These are phyloP conservation scores for Colletotrichum acutatum DNA, from an alignment of 2,329 filamentous ascomycete species.

Conservation along the genomic window DNA sequence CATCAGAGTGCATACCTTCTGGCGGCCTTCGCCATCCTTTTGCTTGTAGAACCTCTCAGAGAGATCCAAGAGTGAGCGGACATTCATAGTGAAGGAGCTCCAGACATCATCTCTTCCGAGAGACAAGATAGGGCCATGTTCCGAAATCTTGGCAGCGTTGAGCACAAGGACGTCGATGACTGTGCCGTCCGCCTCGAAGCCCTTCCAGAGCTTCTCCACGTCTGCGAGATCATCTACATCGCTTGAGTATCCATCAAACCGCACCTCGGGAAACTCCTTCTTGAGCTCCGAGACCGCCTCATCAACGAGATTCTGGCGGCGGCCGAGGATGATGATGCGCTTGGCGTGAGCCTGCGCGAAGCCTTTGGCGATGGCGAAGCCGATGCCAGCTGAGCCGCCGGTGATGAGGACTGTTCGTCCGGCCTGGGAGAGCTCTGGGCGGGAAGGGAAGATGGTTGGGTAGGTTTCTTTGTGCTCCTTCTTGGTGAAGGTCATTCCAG, in stretches of 20 bases:
- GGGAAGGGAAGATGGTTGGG: slow-evolving; percentile 47
- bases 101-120: slow-evolving; percentile 26
- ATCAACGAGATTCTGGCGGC: slow-evolving; percentile 45
- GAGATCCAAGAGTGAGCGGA: slow-evolving; percentile 30
- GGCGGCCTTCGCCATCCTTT: slow-evolving; percentile 29
- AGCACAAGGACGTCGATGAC: slow-evolving; percentile 44
- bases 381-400: slow-evolving; percentile 74
- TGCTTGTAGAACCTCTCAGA: slow-evolving; percentile 47
- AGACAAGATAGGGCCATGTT: slow-evolving; percentile 7
- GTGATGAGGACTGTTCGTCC: slow-evolving; percentile 72
- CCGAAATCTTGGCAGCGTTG: slow-evolving; percentile 37
- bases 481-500: slow-evolving; percentile 40
- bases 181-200: slow-evolving; percentile 29
- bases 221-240: slow-evolving; percentile 9
- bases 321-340: slow-evolving; percentile 51
- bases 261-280: neutral
- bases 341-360: slow-evolving; percentile 56
- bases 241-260: neutral
- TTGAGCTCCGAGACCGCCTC: slow-evolving; percentile 41
- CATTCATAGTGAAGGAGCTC: slow-evolving; percentile 32
- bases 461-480: slow-evolving; percentile 49
- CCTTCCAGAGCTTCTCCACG: slow-evolving; percentile 20
- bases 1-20: slow-evolving; percentile 35
- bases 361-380: slow-evolving; percentile 70
- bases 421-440: slow-evolving; percentile 51